phyloP scores from a whole-genome alignment of 768 basidiomycete genomes.

The Mycena olivaceomarginata region DNA sequence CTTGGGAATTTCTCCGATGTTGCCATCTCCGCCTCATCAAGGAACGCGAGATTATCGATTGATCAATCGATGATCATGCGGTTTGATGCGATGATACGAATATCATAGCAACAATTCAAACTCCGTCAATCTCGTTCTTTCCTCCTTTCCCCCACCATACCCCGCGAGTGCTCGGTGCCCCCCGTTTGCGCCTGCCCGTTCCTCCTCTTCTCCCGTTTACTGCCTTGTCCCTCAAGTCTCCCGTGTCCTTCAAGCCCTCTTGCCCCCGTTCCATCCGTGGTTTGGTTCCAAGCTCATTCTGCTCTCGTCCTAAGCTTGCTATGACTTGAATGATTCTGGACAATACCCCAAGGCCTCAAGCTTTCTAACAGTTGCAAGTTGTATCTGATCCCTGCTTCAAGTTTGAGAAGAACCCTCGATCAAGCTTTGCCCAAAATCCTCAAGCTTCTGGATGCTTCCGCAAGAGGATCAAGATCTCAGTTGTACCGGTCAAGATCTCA shows the following conservation, averaged over 20 bases:
- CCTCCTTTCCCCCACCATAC: background rate
- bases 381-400: background rate
- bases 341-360: background rate
- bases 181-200: too few species aligned
- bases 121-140: background rate
- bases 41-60: too few species aligned
- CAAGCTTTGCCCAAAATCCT: background rate
- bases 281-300: background rate
- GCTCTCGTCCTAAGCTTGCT: background rate
- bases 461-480: too few species aligned
- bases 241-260: background rate
- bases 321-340: too few species aligned
- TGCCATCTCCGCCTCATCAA: too few species aligned
- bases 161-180: too few species aligned
- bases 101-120: background rate
- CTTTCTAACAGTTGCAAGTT: background rate
- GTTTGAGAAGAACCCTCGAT: background rate
- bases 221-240: background rate
- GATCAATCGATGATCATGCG: too few species aligned
- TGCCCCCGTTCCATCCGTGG: background rate
- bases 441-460: background rate
- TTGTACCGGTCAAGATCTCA: conserved; percentile 1
- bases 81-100: too few species aligned
- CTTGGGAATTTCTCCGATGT: too few species aligned
- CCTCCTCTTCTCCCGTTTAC: background rate